Conservation (phyloP, 169 alveolate genomes). For the Plasmodium vivax region DNA sequence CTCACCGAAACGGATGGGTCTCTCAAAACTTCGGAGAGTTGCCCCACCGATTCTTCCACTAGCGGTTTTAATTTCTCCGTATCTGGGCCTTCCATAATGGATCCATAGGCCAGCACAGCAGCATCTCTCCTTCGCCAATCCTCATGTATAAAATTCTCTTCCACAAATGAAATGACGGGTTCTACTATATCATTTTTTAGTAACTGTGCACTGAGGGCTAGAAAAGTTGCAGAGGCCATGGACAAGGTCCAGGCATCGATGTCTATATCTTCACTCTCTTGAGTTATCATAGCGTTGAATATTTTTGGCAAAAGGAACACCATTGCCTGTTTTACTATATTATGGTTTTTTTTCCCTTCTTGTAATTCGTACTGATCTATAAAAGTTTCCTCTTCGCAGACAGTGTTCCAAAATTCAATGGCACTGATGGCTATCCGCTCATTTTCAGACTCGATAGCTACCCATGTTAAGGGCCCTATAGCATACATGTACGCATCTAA, state of each 20-base stretch:
- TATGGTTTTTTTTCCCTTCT: conserved; percentile 79
- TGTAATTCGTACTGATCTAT: conserved; percentile 67
- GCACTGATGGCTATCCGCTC: conserved; percentile 90
- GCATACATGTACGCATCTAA: conserved; percentile 86
- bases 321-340: conserved; percentile 86
- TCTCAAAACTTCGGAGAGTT: conserved; percentile 87
- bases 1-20: conserved; percentile 93
- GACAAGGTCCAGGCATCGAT: conserved; percentile 94
- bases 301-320: conserved; percentile 87
- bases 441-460: conserved; percentile 85
- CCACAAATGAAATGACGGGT: conserved; percentile 90
- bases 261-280: conserved; percentile 87
- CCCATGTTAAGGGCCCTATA: conserved; percentile 88
- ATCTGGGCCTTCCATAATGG: conserved; percentile 94
- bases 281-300: conserved; percentile 87
- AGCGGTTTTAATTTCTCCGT: conserved; percentile 88
- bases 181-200: conserved; percentile 90
- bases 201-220: conserved; percentile 92
- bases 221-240: conserved; percentile 94
- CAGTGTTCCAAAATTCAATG: conserved; percentile 91
- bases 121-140: conserved; percentile 94
- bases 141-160: conserved; percentile 87
- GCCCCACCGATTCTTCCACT: conserved; percentile 89
- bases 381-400: conserved; percentile 88
- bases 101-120: conserved; percentile 93